A percentile compares a stretch with the other conserved stretches of the same genome.
Conservation (phyloP, 2,329 filamentous ascomycete species). For the Zasmidium citrigriseum region DNA sequence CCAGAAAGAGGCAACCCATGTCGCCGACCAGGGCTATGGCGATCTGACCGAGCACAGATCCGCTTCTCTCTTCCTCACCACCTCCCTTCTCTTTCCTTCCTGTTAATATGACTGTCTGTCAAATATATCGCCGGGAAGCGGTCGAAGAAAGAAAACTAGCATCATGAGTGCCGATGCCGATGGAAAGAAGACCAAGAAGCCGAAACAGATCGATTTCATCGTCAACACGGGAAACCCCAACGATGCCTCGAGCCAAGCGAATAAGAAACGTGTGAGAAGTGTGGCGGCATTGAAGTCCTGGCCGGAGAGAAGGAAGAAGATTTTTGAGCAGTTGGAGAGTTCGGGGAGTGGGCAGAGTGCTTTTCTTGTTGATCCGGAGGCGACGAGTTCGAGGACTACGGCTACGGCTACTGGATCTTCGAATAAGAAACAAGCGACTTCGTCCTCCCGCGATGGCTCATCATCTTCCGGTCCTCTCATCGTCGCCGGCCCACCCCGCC, state of each 20-base stretch:
- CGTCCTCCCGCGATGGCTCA: background rate
- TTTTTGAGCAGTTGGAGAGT: constrained; percentile 26
- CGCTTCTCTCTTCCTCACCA: background rate
- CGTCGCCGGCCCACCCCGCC: background rate
- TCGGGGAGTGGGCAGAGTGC: constrained; percentile 22
- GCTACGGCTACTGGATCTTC: constrained; percentile 1
- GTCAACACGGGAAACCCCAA: constrained; percentile 29
- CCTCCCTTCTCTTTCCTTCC: background rate
- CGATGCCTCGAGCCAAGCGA: constrained; percentile 22
- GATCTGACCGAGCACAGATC: background rate
- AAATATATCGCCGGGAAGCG: no score
- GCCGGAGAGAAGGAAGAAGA: constrained; percentile 30
- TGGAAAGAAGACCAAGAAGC: constrained; percentile 1
- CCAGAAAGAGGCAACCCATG: background rate
- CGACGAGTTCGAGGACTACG: constrained; percentile 1
- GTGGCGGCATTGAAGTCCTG: constrained; percentile 32
- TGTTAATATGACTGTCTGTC: no score
- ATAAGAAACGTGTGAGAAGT: constrained; percentile 32
- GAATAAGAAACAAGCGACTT: constrained; percentile 4
- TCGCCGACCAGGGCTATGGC: background rate
- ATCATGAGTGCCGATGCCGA: background rate
- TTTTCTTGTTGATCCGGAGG: constrained; percentile 22
- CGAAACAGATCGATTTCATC: constrained; percentile 27
- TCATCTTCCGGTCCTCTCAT: background rate
- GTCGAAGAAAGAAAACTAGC: background rate